Base-by-base conservation (phyloP, 345 rosid species). In the Psidium friedrichsthalianum region DNA sequence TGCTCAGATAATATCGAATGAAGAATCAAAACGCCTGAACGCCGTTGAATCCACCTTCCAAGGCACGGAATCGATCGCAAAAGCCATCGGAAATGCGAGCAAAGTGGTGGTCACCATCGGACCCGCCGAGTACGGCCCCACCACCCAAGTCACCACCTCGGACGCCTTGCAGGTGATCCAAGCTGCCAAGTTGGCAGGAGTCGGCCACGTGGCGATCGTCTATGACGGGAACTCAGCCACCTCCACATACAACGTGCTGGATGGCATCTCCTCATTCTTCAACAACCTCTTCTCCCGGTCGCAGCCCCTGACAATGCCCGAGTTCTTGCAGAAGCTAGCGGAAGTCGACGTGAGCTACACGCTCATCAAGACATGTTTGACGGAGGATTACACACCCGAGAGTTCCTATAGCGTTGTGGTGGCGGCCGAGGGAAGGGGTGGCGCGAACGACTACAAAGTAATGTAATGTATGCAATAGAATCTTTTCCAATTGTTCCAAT, bases 81-180 rank as follows among this genome's bases (percentile, higher is more conserved):
- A 93, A 88, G 98, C 99, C n/a, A 97, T 97, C 47, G 99, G 99
- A 27, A 95, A 97, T 85, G 98, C 98, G 29, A 91, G 96, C 91
- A 97, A 97, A 88, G 96, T 93, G 29, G 98, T 93, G 12, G 94
- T 97, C 84, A 97, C 98, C 0, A 88, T 97, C 12, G 95, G 98
- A 49, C 91, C 94, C 0, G 61, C 88, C 10, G 99, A 97, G 86
- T 92, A 93, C 54, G 98, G 98, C 49, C 96, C 99, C 13, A 82
- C 91, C 29, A 76, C 92, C 0, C 92, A 51, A 86, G 96, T 96
- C 88, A 92, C 98, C 40, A 56, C 94, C 57, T 83, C 91, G 15
- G 98, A 95, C 84, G 98, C 99, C 12, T 86, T 96, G 47, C 93
- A 91, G 74, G 98, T 97, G 4, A 88, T 95, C 82, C 87, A 95